Conservation (phyloP, 148 eudicot species). For the Chenopodium berlandieri region DNA sequence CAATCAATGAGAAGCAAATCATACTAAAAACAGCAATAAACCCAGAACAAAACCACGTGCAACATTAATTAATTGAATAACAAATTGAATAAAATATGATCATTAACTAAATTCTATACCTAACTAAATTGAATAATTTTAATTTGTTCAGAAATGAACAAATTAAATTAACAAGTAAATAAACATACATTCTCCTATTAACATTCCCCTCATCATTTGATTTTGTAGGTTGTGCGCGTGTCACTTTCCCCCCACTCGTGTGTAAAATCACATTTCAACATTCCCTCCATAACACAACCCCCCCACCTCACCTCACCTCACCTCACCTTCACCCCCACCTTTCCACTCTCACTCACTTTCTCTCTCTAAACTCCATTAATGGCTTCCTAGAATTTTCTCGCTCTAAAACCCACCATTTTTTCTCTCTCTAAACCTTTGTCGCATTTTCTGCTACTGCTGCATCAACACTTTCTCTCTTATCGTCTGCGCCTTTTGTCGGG, state of each 20-base stretch:
- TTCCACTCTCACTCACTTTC: background rate
- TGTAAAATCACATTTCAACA: constrained; percentile 1
- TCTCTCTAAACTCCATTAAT: constrained; percentile 13
- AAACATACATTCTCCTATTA: too few relatives aligned
- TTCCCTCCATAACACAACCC: background rate
- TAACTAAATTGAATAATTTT: too few relatives aligned
- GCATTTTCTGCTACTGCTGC: background rate
- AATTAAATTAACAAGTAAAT: too few relatives aligned
- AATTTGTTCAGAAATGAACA: too few relatives aligned
- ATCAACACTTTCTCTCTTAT: background rate
- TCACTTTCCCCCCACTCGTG: constrained; percentile 20
- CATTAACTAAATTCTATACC: too few relatives aligned
- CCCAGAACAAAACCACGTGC: background rate
- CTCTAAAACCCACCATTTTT: background rate
- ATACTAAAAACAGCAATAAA: background rate
- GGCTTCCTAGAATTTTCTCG: constrained; percentile 13
- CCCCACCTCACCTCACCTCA: background rate
- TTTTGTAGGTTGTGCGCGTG: background rate
- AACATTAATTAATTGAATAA: background rate
- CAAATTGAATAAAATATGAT: too few relatives aligned
- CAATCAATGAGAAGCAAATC: too few relatives aligned
- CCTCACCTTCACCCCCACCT: background rate
- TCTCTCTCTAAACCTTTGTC: background rate
- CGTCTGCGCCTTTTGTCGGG: constrained; percentile 28
- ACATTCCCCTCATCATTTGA: background rate